These are phyloP conservation scores for Ceratobasidium sp. DNA, from an alignment of 1,284 basidiomycete species.

Conservation along the genomic window DNA sequence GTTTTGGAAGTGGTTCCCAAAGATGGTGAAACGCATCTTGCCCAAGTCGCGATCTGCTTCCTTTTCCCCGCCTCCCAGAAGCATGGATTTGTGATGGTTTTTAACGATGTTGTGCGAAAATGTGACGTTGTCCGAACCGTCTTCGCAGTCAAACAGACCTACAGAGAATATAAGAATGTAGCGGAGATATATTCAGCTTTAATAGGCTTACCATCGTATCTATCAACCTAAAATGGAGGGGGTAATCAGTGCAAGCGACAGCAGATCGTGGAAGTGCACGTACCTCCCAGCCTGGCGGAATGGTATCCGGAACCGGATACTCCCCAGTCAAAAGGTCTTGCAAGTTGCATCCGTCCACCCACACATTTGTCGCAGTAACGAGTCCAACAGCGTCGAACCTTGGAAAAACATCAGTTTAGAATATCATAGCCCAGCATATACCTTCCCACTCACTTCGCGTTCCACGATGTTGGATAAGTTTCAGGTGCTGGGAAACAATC, in stretches of 20 bases:
- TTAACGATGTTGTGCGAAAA: slow-evolving; percentile 34
- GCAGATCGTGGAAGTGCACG: not conserved
- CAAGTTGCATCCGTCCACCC: slow-evolving; percentile 37
- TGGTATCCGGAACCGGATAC: slow-evolving; percentile 26
- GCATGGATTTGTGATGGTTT: slow-evolving; percentile 39
- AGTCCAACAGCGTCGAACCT: slow-evolving; percentile 39
- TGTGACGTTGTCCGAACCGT: slow-evolving; percentile 37
- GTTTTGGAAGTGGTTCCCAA: slow-evolving; percentile 35
- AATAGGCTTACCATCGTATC: slow-evolving; percentile 29
- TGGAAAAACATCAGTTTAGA: not conserved
- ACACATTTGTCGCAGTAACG: slow-evolving; percentile 41
- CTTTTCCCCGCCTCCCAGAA: slow-evolving; percentile 28
- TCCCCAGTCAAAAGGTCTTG: slow-evolving; percentile 40
- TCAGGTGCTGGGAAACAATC: slow-evolving; percentile 43
- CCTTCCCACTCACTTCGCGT: slow-evolving; percentile 25
- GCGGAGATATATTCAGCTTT: not conserved
- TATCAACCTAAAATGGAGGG: slow-evolving; percentile 3
- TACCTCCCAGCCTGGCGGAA: slow-evolving; percentile 41
- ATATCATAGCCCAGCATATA: not conserved
- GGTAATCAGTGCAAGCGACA: not conserved
- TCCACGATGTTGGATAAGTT: slow-evolving; percentile 40
- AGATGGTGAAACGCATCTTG: slow-evolving; percentile 40
- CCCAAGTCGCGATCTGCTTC: slow-evolving; percentile 34
- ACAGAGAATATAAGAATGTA: not conserved
- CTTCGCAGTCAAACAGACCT: slow-evolving; percentile 43